phyloP scores from a whole-genome alignment of 1,284 basidiomycete species.

The Ganoderma lingzhi region DNA sequence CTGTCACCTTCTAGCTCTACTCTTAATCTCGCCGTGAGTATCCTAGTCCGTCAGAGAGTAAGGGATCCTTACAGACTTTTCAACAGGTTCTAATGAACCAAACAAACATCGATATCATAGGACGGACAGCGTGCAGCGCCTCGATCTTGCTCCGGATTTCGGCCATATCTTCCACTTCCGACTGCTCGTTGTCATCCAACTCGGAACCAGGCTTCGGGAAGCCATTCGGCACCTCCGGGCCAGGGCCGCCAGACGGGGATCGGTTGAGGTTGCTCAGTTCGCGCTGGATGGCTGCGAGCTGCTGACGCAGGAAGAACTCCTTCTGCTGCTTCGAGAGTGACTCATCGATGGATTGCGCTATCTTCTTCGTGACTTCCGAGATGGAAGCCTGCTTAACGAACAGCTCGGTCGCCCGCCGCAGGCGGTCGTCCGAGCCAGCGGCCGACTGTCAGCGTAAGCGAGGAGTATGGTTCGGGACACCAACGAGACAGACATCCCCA shows the following conservation, averaged over 20 bases:
- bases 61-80: too few relatives aligned
- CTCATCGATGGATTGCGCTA: slow-evolving; percentile 80
- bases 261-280: slow-evolving; percentile 75
- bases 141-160: slow-evolving; percentile 85
- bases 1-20: too few relatives aligned
- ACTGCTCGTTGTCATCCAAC: slow-evolving; percentile 76
- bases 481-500: too few relatives aligned
- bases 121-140: too few relatives aligned
- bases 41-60: too few relatives aligned
- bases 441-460: too few relatives aligned
- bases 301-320: slow-evolving; percentile 85
- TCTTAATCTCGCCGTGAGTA: too few relatives aligned
- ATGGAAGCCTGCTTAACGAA: slow-evolving; percentile 79
- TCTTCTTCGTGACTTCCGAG: slow-evolving; percentile 79
- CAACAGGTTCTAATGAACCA: too few relatives aligned
- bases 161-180: slow-evolving; percentile 81
- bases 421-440: slow-evolving; percentile 62
- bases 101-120: too few relatives aligned
- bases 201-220: slow-evolving; percentile 48
- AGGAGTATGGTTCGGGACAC: too few relatives aligned
- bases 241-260: slow-evolving; percentile 32
- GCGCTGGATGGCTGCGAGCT: slow-evolving; percentile 88
- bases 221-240: slow-evolving; percentile 8
- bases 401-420: slow-evolving; percentile 69
- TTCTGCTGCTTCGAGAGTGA: slow-evolving; percentile 84